Base-by-base conservation (phyloP, 305 asterid genomes). In the Fraxinus paxiana region DNA sequence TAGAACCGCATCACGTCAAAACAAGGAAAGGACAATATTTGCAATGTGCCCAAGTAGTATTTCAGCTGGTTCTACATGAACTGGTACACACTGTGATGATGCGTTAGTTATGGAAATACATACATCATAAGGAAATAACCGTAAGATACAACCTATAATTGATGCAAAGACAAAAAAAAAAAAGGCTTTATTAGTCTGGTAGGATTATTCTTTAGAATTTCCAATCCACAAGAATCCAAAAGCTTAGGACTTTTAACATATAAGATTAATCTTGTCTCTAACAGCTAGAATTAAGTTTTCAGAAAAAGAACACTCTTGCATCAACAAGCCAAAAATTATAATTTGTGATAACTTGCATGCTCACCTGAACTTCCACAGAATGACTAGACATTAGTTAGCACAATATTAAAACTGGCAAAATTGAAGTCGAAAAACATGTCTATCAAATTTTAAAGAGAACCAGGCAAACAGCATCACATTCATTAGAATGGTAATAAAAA, bases 361-460 rank as follows among this genome's bases (percentile, higher is more conserved):
- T 73, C n/a, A 20, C 33, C 48, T 20, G 43, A 54, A 48, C 61
- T 54, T 75, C 67, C 12, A 46, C 41, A 72, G 73, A 76, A 59
- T 37, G 70, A 61, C 41, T 22, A 46, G 78, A 72, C 70, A 15
- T 37, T 30, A 73, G 74, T n/a, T 28, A 22, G 1, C 46, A 24
- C 34, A 28, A 65, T 30, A 46, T 69, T 12, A 54, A 33, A 33
- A 38, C 15, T 51, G 67, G 69, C 65, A 9, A 38, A 13, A 35
- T 46, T 15, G 73, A 71, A 79, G 8, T 37, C 67, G 61, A 75
- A 76, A 81, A 80, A 59, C 43, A 78, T 70, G 71, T 43, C 30
- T 13, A 48, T 24, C 72, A 33, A 70, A 17, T 73, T 80, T 74
- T 78, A 81, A 4, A 65, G 77, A 79, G 18, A 77, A 48, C 2